A percentile compares a stretch with the other conserved stretches of the same genome.
These are phyloP conservation scores for Lipomyces yamadae DNA, from an alignment of 805 yeast species.

Conservation along the genomic window DNA sequence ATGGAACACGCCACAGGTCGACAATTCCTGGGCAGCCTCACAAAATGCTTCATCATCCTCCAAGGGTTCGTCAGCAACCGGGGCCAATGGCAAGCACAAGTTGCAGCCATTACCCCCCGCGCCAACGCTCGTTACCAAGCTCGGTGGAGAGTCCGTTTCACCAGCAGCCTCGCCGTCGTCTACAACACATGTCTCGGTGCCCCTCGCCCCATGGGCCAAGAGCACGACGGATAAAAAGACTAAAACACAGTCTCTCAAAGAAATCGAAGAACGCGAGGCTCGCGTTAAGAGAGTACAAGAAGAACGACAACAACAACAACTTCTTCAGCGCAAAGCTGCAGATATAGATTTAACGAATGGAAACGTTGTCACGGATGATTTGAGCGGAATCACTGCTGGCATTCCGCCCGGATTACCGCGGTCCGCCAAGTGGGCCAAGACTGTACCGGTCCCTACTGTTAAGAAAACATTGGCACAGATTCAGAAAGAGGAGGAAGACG, in stretches of 20 bases:
- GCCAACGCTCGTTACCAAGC: slow-evolving; percentile 19
- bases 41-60: background rate
- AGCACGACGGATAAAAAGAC: slow-evolving; percentile 22
- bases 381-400: slow-evolving; percentile 13
- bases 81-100: slow-evolving; percentile 22
- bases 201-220: slow-evolving; percentile 35
- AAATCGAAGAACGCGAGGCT: slow-evolving; percentile 45
- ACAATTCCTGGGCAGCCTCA: slow-evolving; percentile 7
- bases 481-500: slow-evolving; percentile 48
- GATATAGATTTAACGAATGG: slow-evolving; percentile 23
- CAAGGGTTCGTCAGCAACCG: background rate
- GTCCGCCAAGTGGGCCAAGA: slow-evolving; percentile 40
- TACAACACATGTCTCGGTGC: slow-evolving; percentile 24
- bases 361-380: slow-evolving; percentile 15
- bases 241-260: slow-evolving; percentile 40
- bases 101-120: slow-evolving; percentile 34
- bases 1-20: background rate
- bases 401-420: slow-evolving; percentile 39
- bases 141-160: background rate
- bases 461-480: slow-evolving; percentile 47
- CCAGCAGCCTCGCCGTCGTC: slow-evolving; percentile 8
- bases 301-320: slow-evolving; percentile 27
- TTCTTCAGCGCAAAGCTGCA: slow-evolving; percentile 7
- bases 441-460: slow-evolving; percentile 37
- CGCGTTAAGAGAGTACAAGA: slow-evolving; percentile 32